phyloP scores from a whole-genome alignment of 345 rosid genomes.

The Citrus mangshanensis region DNA sequence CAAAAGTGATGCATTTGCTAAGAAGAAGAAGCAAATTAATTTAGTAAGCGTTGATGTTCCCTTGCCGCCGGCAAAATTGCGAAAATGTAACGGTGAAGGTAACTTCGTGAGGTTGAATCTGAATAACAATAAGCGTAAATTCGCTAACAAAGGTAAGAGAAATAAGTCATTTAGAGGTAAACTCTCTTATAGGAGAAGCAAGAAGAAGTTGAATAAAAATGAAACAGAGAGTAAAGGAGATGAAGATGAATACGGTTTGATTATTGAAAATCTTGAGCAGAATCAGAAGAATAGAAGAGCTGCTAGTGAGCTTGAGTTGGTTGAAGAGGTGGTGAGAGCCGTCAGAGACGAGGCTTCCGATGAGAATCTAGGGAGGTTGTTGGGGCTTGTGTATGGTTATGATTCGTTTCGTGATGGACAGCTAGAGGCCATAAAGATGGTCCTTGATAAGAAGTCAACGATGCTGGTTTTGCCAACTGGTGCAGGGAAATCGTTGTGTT shows the following conservation, averaged over 20 bases:
- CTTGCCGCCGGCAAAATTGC: conserved; percentile 48
- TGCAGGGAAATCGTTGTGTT: conserved; percentile 88
- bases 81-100: conserved; percentile 59
- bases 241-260: conserved; percentile 45
- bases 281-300: conserved; percentile 13
- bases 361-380: conserved; percentile 49
- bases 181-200: conserved; percentile 48
- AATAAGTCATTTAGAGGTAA: conserved; percentile 16
- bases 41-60: conserved; percentile 42
- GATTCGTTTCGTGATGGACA: conserved; percentile 62
- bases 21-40: conserved; percentile 44
- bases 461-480: conserved; percentile 95
- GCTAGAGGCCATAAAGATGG: conserved; percentile 54
- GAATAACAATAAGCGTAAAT: conserved; percentile 59
- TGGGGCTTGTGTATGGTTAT: conserved; percentile 51
- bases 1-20: conserved; percentile 16
- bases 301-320: conserved; percentile 21
- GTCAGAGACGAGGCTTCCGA: conserved; percentile 54
- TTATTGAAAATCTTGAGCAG: conserved; percentile 32
- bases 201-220: conserved; percentile 29
- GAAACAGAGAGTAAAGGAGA: conserved; percentile 24
- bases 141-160: conserved; percentile 43
- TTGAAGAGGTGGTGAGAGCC: conserved; percentile 52
- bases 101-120: conserved; percentile 82
- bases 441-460: conserved; percentile 61